A percentile compares a stretch with the other conserved stretches of the same genome.
These are phyloP conservation scores for Nelumbo lutea DNA, from an alignment of 164 flowering plant species.

Conservation along the genomic window DNA sequence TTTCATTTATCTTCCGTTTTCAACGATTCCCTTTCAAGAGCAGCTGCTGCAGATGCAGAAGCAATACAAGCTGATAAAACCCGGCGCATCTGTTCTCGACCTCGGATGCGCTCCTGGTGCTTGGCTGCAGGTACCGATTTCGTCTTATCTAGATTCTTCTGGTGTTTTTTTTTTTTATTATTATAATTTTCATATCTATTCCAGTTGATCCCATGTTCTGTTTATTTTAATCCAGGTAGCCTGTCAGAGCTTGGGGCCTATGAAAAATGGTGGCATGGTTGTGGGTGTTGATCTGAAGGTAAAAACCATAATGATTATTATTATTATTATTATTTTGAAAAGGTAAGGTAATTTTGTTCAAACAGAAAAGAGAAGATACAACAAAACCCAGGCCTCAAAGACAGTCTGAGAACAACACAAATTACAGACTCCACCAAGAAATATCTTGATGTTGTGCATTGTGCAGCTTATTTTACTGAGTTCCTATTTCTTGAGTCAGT, in stretches of 20 bases:
- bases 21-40: constrained; percentile 3
- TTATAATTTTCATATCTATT: background rate
- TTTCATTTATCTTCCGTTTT: background rate
- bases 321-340: too few relatives aligned
- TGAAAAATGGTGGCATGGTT: constrained; percentile 68
- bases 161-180: background rate
- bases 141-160: background rate
- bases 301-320: background rate
- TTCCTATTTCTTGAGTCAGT: background rate
- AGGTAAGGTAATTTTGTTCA: too few relatives aligned
- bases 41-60: constrained; percentile 91
- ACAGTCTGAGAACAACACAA: too few relatives aligned
- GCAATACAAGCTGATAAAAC: constrained; percentile 63
- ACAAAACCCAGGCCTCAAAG: too few relatives aligned
- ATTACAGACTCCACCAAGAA: too few relatives aligned
- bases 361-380: too few relatives aligned
- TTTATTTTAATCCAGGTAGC: constrained; percentile 54
- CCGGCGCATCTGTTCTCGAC: constrained; percentile 93
- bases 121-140: constrained; percentile 83
- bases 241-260: constrained; percentile 89
- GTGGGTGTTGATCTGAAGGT: constrained; percentile 96
- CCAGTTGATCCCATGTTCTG: background rate
- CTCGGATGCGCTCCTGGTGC: constrained; percentile 99
- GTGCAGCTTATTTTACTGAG: background rate
- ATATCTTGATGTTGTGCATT: background rate